phyloP scores from a whole-genome alignment of 1,284 basidiomycete species.

The Coniferiporia weirii region DNA sequence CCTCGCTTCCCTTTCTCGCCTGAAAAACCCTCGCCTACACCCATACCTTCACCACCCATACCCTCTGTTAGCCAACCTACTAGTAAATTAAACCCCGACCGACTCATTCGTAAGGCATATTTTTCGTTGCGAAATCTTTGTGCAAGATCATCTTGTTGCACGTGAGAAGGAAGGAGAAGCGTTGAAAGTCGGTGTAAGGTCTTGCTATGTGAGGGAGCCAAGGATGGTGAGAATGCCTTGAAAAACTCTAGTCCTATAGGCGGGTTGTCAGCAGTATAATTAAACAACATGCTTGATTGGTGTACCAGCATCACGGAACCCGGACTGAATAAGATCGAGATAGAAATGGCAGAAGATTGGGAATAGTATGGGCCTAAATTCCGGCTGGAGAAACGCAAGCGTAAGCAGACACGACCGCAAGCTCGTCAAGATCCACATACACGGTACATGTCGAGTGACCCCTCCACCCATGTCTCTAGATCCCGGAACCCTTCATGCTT shows the following conservation, averaged over 20 bases:
- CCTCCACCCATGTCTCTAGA: slow-evolving; percentile 92
- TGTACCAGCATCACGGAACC: slow-evolving; percentile 85
- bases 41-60: slow-evolving; percentile 78
- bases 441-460: slow-evolving; percentile 81
- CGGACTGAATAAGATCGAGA: slow-evolving; percentile 88
- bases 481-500: slow-evolving; percentile 84
- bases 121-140: slow-evolving; percentile 87
- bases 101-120: slow-evolving; percentile 87
- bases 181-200: slow-evolving; percentile 81
- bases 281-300: slow-evolving; percentile 13
- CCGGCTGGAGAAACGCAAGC: slow-evolving; percentile 53
- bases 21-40: slow-evolving; percentile 77
- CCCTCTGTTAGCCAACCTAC: slow-evolving; percentile 96
- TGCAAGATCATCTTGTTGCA: slow-evolving; percentile 78
- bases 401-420: slow-evolving; percentile 9
- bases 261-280: slow-evolving; percentile 1
- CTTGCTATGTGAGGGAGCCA: slow-evolving; percentile 65
- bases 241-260: slow-evolving; percentile 71
- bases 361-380: slow-evolving; percentile 88
- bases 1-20: slow-evolving; percentile 79
- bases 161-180: slow-evolving; percentile 79
- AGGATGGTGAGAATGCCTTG: slow-evolving; percentile 62
- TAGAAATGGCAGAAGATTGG: slow-evolving; percentile 98
- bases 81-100: slow-evolving; percentile 87
- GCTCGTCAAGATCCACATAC: slow-evolving; percentile 36